Evolutionary conservation across 225 moss, liverwort and hornwort genomes (phyloP), one percentile per base, ranked within the genome.

Genomic region (Straminergon stramineum): DNA sequence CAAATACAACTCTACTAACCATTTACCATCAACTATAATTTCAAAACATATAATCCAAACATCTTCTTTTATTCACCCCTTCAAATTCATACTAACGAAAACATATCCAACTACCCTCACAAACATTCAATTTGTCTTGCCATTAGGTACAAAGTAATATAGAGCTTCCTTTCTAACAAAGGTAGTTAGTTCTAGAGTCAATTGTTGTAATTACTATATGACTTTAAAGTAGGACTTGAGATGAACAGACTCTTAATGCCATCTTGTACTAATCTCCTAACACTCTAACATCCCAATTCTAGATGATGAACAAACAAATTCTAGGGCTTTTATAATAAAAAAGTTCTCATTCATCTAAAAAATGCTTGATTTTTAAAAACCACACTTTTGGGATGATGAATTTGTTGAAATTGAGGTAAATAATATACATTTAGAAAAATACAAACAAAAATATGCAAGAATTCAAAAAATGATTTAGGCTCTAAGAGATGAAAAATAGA

Each of bases 251-350:
- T 41, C 4, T 17, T 17, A 28, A 45, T 74, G 3, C 28, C 10
- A 30, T 45, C 28, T 10, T 73, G 27, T 15, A 27, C 27, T 11
- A 48, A 48, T 48, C 48, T 27, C 2, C 39, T 14, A 39, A 4
- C 0, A 4, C 1, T 7, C 1, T 0, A 5, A 70, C 1, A 0
- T 24, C 3, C 23, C 1, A 39, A 39, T 70, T 39, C 1, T n/a
- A 17, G 2, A n/a, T 2, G 2, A 34, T n/a, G 6, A 22, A 37
- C 4, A n/a, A 13, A n/a, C 0, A n/a, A 0, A 7, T 39, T 71
- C 15, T 0, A 24, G 1, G 3, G 5, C 41, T 24, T 71, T 15
- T 70, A 15, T 27, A 3, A 28, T 1, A 28, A 0, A 45, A 0
- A 11, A 10, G 0, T 30, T 30, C 1, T 11, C 30, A 74, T 45